Evolutionary conservation across 2,329 filamentous ascomycete species (phyloP), one percentile per base, ranked within the genome.

Genomic region (Chlorencoelia australis): DNA sequence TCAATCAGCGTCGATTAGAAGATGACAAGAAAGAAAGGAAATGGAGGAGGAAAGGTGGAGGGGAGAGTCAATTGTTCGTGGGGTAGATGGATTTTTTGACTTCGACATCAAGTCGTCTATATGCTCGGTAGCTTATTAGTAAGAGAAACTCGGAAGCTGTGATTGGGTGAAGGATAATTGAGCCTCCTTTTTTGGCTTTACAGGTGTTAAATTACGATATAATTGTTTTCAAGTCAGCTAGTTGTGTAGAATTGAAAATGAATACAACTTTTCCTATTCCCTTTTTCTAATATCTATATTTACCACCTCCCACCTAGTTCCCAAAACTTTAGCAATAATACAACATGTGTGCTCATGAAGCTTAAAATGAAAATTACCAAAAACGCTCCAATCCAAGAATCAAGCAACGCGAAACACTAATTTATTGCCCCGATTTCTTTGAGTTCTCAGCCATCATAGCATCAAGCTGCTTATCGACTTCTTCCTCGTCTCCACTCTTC

Each of bases 401-500:
- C n/a, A n/a, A n/a, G n/a, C n/a, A n/a, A n/a, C n/a, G n/a, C n/a
- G n/a, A n/a, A n/a, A n/a, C n/a, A n/a, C n/a, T n/a, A n/a, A 28
- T 40, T 28, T 46, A 55, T 27, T 50, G 50, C 13, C 51, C 53
- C 22, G 53, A 56, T 28, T 41, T 43, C 33, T 52, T 55, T 1
- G 52, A 50, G 29, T 53, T 54, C 35, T 55, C 52, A 10, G 44
- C 51, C 48, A 56, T 54, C 27, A 53, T 40, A 22, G 47, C 51
- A 13, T 54, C 43, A 34, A 56, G 50, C 30, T 56, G 52, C 25
- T 48, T 52, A 44, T 55, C 49, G 5, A 54, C 51, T 30, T 49
- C 39, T 30, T 43, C 37, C 27, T 51, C 50, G 15, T 47, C 40
- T 10, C 26, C 19, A 29, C 46, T 42, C 4, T 21, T 40, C n/a